These are phyloP conservation scores for Eucalyptus albens DNA, from an alignment of 345 rosid genomes.

Conservation along the genomic window DNA sequence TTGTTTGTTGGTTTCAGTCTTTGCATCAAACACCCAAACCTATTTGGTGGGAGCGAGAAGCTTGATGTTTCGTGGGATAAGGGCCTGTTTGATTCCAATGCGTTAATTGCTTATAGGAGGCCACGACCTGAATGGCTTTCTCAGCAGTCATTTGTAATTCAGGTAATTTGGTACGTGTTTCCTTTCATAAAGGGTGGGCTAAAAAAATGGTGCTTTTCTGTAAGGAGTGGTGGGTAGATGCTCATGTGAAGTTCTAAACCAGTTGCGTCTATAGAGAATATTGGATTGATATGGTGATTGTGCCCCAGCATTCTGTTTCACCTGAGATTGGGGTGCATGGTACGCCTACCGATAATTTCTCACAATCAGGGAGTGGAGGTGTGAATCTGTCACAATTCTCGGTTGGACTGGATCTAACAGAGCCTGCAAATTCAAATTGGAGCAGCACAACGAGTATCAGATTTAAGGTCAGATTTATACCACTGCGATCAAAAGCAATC, in stretches of 20 bases:
- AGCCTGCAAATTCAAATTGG: slow-evolving; percentile 81
- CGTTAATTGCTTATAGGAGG: slow-evolving; percentile 74
- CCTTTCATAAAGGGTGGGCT: neutral
- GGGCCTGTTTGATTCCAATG: slow-evolving; percentile 81
- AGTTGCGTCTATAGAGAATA: neutral
- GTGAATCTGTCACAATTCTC: slow-evolving; percentile 82
- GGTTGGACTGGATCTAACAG: slow-evolving; percentile 71
- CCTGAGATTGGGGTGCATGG: slow-evolving; percentile 96
- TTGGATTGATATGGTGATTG: neutral
- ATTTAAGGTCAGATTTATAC: slow-evolving; percentile 48
- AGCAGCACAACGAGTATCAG: slow-evolving; percentile 81
- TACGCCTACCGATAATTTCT: slow-evolving; percentile 64
- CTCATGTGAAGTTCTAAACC: neutral
- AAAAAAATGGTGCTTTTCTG: neutral
- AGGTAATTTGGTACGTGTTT: slow-evolving; percentile 18
- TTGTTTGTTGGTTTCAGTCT: slow-evolving; percentile 40
- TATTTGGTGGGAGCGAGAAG: slow-evolving; percentile 98
- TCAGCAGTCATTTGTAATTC: slow-evolving; percentile 76
- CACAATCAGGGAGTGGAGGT: slow-evolving; percentile 80
- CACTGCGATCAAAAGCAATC: neutral
- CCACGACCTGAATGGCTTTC: slow-evolving; percentile 93
- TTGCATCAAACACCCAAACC: slow-evolving; percentile 84
- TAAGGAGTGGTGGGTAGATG: neutral
- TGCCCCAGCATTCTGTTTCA: slow-evolving; percentile 70
- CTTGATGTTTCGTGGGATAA: slow-evolving; percentile 93